Base-by-base conservation (phyloP, 495 filamentous ascomycete species). In the Penicillium canariense region DNA sequence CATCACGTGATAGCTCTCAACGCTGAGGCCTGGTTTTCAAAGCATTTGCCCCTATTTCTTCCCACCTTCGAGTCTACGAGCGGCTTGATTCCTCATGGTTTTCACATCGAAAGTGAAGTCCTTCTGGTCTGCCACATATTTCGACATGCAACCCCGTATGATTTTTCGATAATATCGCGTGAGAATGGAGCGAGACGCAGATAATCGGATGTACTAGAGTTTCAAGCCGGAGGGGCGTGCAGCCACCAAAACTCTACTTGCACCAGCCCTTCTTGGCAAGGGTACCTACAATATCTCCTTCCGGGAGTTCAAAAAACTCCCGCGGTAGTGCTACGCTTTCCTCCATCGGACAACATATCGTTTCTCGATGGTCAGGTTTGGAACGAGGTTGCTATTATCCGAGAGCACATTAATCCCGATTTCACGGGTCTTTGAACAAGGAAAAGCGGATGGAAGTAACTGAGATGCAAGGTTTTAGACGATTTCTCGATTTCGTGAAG, bases 331-430 rank as follows among this genome's bases (percentile, higher is more conserved):
- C n/a, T 65, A 15, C 60, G 68, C 14, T 62, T 69, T 34, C 55
- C 67, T 1, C 22, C 49, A 12, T 62, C 70, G 39, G 56, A 60
- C 2, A 51, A 38, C 9, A 39, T 31, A 22, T 54, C 61, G 49
- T 73, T 69, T 54, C 68, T 65, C 0, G 66, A 70, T 50, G 69
- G 69, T 25, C 72, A 74, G 49, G 48, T 74, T 14, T 50, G 39
- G 4, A 70, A 72, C 60, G 76, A 80, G 42, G 70, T 63, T 5
- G 65, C 73, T 38, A 67, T 69, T 1, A 67, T 77, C 34, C 15
- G 56, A 66, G 3, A 43, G 66, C 9, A 74, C 71, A 18, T 55
- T 53, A 18, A 52, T 78, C 12, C 71, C 70, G 2, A 62, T 71
- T 55, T 72, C 73, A 15, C 61, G 55, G 28, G 48, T 79, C 26